These are phyloP conservation scores for Fraxinus cuspidata DNA, from an alignment of 257 asterid genomes.

Conservation along the genomic window DNA sequence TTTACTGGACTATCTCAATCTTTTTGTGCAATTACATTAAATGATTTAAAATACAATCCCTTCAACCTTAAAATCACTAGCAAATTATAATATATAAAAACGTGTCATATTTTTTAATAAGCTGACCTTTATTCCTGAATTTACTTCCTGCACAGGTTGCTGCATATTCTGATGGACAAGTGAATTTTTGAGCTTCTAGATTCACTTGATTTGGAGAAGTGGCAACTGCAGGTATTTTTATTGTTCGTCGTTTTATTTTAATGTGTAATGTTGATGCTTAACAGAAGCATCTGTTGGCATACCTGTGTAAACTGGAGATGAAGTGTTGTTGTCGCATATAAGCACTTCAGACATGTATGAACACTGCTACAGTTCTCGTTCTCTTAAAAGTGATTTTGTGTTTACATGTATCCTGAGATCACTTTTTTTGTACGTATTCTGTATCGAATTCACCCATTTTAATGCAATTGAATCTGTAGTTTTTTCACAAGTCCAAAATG, in stretches of 20 bases:
- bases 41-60: not conserved
- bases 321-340: not conserved
- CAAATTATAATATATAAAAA: too few relatives aligned
- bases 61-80: not conserved
- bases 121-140: not conserved
- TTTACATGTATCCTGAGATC: not conserved
- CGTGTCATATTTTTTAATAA: too few relatives aligned
- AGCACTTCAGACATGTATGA: constrained; percentile 7
- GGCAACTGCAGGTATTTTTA: constrained; percentile 88
- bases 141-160: constrained; percentile 52
- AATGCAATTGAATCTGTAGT: not conserved
- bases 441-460: not conserved
- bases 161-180: constrained; percentile 82
- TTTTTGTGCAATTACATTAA: not conserved
- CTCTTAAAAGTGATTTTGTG: not conserved
- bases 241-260: not conserved
- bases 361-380: not conserved
- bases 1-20: not conserved
- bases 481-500: not conserved
- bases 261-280: not conserved
- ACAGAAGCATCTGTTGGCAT: not conserved
- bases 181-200: constrained; percentile 75
- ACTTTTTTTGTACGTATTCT: not conserved
- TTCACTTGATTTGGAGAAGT: constrained; percentile 72
- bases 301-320: not conserved